phyloP scores from a whole-genome alignment of 2,329 filamentous ascomycete genomes.

The Pseudogymnoascus destructans region DNA sequence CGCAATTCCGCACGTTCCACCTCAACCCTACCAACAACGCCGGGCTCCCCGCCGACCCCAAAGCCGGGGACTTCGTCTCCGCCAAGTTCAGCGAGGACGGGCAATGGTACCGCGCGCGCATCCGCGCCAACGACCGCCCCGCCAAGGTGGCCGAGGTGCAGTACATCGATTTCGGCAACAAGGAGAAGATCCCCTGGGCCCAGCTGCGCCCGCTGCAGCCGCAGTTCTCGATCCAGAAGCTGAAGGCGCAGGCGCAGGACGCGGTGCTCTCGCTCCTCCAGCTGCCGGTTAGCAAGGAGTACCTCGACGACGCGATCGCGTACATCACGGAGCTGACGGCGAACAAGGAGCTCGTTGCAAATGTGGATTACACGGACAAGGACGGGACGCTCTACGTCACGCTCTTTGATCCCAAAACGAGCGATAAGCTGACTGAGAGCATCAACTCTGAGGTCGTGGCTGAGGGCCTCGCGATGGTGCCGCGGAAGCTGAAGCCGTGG shows the following conservation, averaged over 20 bases:
- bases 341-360: constrained; percentile 69
- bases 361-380: constrained; percentile 76
- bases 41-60: constrained; percentile 61
- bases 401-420: constrained; percentile 63
- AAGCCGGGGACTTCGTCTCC: constrained; percentile 81
- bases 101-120: constrained; percentile 86
- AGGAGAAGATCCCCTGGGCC: constrained; percentile 75
- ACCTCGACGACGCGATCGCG: constrained; percentile 65
- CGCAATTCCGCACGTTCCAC: constrained; percentile 82
- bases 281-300: constrained; percentile 70
- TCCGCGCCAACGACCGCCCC: constrained; percentile 85
- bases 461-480: constrained; percentile 81
- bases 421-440: constrained; percentile 55
- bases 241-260: constrained; percentile 78
- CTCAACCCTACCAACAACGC: constrained; percentile 68
- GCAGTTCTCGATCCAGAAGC: constrained; percentile 67
- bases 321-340: constrained; percentile 66
- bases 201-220: constrained; percentile 68
- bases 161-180: constrained; percentile 95
- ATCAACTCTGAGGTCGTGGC: constrained; percentile 79
- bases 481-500: constrained; percentile 82
- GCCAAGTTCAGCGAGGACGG: constrained; percentile 82
- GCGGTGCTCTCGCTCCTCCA: constrained; percentile 81
- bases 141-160: constrained; percentile 80
- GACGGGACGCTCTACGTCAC: constrained; percentile 79